phyloP scores from a whole-genome alignment of 495 filamentous ascomycete species.

The Penicillium tannophilum region DNA sequence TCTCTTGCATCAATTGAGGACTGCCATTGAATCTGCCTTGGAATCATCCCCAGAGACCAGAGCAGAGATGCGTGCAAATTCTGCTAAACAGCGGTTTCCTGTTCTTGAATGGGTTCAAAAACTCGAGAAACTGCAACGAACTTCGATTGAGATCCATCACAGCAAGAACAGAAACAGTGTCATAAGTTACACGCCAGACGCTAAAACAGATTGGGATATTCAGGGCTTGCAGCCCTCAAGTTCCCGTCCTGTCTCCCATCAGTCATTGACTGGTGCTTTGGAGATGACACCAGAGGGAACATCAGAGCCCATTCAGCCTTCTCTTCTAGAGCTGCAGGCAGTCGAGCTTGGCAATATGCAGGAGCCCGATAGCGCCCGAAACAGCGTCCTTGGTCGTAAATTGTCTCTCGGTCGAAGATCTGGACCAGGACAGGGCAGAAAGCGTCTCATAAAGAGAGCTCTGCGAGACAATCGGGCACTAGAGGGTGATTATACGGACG shows the following conservation, averaged over 20 bases:
- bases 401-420: constrained; percentile 48
- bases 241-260: not conserved
- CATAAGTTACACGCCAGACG: constrained; percentile 22
- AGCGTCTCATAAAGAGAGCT: constrained; percentile 24
- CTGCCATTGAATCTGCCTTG: constrained; percentile 68
- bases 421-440: constrained; percentile 45
- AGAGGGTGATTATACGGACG: constrained; percentile 25
- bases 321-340: constrained; percentile 19
- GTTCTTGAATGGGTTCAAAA: constrained; percentile 68
- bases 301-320: constrained; percentile 18
- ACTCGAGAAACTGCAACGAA: constrained; percentile 61
- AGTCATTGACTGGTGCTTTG: not conserved
- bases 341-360: constrained; percentile 15
- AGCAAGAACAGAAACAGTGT: constrained; percentile 34
- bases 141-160: constrained; percentile 53
- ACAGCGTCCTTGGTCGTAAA: constrained; percentile 41
- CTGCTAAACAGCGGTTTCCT: constrained; percentile 75
- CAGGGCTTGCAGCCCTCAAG: constrained; percentile 39
- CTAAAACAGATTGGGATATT: constrained; percentile 38
- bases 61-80: constrained; percentile 71
- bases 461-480: too few species aligned
- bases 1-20: constrained; percentile 70
- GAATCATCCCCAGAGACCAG: constrained; percentile 59
- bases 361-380: constrained; percentile 31
- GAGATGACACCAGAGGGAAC: constrained; percentile 7